Base-by-base conservation (phyloP, 805 yeast species). In the Komagataella ulmi region DNA sequence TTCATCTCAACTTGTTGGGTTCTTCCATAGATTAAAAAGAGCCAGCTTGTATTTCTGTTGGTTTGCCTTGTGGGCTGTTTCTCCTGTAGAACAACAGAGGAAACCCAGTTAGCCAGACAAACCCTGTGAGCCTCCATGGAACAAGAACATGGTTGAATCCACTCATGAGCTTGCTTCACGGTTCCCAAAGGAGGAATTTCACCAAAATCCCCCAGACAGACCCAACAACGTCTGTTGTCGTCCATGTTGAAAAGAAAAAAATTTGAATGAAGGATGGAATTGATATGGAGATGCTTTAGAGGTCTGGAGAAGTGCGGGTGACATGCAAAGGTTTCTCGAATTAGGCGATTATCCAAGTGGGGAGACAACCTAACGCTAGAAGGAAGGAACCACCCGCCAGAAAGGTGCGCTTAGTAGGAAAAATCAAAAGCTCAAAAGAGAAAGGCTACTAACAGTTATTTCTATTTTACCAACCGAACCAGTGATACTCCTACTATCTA, bases 101-200 rank as follows among this genome's bases (percentile, higher is more conserved):
- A 58, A 3, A 68, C 66, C 77, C 77, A 74, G 8, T 67, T 65
- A 8, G 70, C 57, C 43, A 75, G 61, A 51, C 80, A 75, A 49
- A 59, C 60, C 47, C 74, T 66, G 56, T 75, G 80, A 3, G 76
- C 79, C 8, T 64, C 56, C 23, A 75, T 56, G 3, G 72, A 71
- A 57, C 80, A 75, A 17, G 59, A 53, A 53, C 79, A 75, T 1
- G 77, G 76, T 17, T 64, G 65, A 17, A 72, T 65, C 77, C 77
- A 74, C 49, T 65, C 69, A 21, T 64, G 62, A 2, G 67, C 61
- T 47, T 63, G 66, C 14, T 48, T 40, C 2, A 55, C 57, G 5
- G 54, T 55, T 51, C 68, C 66, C 54, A 60, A 55, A 3, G 69
- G 69, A 1, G 68, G 68, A 10, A 60, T 53, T 65, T 51, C 68